Evolutionary conservation across 768 basidiomycete genomes (phyloP).

Genomic region (Trametes cinnabarina): DNA sequence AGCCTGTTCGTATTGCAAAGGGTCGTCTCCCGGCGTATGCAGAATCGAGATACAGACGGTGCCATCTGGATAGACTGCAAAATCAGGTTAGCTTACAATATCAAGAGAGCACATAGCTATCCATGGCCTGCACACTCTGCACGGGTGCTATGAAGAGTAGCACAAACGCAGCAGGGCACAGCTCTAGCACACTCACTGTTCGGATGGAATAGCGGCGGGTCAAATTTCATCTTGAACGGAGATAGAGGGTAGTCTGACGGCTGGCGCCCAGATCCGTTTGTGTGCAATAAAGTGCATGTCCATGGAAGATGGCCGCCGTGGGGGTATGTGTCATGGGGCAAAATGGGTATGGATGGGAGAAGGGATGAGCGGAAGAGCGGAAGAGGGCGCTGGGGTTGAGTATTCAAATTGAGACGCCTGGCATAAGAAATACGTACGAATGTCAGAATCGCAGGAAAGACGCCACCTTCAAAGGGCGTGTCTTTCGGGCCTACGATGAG

Average conservation of each 20-base stretch:
- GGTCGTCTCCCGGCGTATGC: constrained; percentile 90
- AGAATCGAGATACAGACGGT: constrained; percentile 98
- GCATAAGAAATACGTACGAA: constrained; percentile 62
- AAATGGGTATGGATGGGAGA: not conserved
- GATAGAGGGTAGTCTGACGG: constrained; percentile 94
- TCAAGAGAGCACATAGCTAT: too few species aligned
- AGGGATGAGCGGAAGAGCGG: not conserved
- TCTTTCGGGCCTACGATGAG: constrained; percentile 92
- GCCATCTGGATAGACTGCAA: constrained; percentile 88
- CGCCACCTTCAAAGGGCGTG: constrained; percentile 94
- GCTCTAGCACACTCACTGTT: constrained; percentile 67
- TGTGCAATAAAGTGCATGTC: not conserved
- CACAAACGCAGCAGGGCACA: not conserved
- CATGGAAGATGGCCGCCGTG: constrained; percentile 12
- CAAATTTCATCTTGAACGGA: constrained; percentile 99
- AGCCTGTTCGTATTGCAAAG: constrained; percentile 90
- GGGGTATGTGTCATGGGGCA: not conserved
- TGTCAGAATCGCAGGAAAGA: constrained; percentile 87
- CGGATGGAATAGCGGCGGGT: constrained; percentile 95
- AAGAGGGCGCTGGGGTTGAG: constrained; percentile 3
- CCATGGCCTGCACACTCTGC: not conserved
- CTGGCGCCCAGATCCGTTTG: constrained; percentile 37
- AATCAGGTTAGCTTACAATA: not conserved
- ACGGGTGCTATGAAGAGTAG: not conserved
- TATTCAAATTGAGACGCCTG: constrained; percentile 7